Conservation (phyloP, 2,329 filamentous ascomycete genomes). For the Cyphellophora attinorum region DNA sequence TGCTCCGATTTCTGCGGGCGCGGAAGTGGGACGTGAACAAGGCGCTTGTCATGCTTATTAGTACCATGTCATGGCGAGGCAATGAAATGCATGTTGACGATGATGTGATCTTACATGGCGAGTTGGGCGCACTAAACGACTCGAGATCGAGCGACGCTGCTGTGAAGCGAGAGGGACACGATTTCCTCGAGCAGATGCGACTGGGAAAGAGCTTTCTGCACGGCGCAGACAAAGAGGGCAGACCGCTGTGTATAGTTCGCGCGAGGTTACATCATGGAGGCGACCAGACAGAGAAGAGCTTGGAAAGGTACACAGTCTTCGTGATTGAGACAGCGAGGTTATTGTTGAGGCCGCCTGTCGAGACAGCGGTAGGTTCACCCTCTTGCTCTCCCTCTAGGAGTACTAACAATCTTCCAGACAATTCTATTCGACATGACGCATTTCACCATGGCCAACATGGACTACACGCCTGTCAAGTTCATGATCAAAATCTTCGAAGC, state of each 20-base stretch:
- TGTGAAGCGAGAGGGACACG: constrained; percentile 59
- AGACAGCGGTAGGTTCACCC: constrained; percentile 68
- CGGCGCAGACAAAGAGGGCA: constrained; percentile 70
- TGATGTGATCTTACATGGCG: constrained; percentile 71
- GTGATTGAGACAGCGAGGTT: constrained; percentile 90
- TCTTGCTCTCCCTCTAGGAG: constrained; percentile 4
- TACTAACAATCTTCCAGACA: constrained; percentile 46
- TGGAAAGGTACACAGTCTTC: constrained; percentile 88
- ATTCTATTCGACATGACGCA: constrained; percentile 93
- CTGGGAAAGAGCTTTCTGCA: constrained; percentile 92
- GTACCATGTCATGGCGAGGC: constrained; percentile 85
- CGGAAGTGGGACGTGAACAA: constrained; percentile 93
- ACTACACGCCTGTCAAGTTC: constrained; percentile 94
- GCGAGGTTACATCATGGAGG: constrained; percentile 72
- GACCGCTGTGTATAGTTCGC: constrained; percentile 79
- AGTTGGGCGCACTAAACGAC: constrained; percentile 55
- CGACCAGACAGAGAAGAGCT: constrained; percentile 69
- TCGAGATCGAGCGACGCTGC: constrained; percentile 49
- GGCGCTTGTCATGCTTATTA: constrained; percentile 86
- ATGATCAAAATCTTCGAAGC: constrained; percentile 99
- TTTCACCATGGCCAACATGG: constrained; percentile 94
- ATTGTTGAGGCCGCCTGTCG: constrained; percentile 66
- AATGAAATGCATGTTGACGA: constrained; percentile 80
- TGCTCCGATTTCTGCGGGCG: constrained; percentile 76
- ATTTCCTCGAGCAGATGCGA: constrained; percentile 74